Evolutionary conservation across 1,284 basidiomycete species (phyloP), one percentile per base, ranked within the genome.

Genomic region (Kalmanozyma brasiliensis): DNA sequence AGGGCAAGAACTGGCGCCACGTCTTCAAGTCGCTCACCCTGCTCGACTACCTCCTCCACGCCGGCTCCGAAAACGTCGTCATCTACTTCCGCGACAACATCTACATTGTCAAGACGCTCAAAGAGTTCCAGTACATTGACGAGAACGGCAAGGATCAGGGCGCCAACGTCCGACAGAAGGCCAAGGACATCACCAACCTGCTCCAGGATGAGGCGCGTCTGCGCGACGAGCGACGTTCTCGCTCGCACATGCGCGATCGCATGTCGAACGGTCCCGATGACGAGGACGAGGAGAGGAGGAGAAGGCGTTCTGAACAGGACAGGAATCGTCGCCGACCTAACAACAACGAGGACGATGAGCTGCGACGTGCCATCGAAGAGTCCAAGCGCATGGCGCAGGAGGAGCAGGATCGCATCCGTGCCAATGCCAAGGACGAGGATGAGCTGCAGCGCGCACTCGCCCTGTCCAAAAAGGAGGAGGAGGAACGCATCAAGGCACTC

Each of bases 1-100:
- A 98, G 86, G 96, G 96, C 36, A 98, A 98, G 88, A 98, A 98
- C 82, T 99, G 96, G 96, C 87, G 95, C 48, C 96, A 99, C 86
- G 96, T 98, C 63, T 98, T 98, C 88, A 98, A 99, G 91, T 92
- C 93, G 45, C 86, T 99, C 52, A 98, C 94, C 0, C 87, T 99
- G 10, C 89, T 99, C 43, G 96, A 99, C 84, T 98, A 99, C 81
- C 89, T 92, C 49, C 87, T 99, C 24, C 95, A 98, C 80, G 92
- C 93, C 53, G 96, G 96, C 30, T 94, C 92, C 2, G 95, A 98
- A 84, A 98, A 98, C 82, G 93, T 96, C 26, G 94, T 98, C 72
- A 91, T 97, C 80, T 98, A 99, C 85, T 98, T 98, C 87, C 82
- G 84, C 64, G 95, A 98, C 84, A 98, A 99, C 82, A 85, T 97